phyloP scores from a whole-genome alignment of 768 basidiomycete species.

The Suillus subluteus region DNA sequence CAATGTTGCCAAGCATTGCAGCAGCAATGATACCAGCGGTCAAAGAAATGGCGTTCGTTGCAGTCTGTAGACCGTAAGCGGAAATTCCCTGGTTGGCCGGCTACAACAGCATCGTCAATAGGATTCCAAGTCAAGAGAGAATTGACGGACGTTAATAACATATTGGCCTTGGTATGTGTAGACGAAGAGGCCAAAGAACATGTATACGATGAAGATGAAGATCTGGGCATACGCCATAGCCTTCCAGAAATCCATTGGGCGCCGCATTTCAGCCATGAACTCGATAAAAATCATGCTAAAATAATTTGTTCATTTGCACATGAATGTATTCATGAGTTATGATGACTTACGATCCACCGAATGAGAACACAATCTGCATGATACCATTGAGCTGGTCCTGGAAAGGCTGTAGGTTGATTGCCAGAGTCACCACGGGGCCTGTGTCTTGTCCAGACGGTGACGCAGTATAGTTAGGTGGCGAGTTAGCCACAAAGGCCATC shows the following conservation, averaged over 20 bases:
- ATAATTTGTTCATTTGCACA: slow-evolving; percentile 37
- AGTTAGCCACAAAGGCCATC: slow-evolving; percentile 63
- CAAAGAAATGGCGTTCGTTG: slow-evolving; percentile 48
- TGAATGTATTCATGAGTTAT: neutral
- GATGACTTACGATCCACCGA: slow-evolving; percentile 46
- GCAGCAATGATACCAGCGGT: slow-evolving; percentile 61
- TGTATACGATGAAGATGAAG: slow-evolving; percentile 57
- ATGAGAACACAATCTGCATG: slow-evolving; percentile 68
- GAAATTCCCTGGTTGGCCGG: slow-evolving; percentile 39
- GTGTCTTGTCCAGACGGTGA: slow-evolving; percentile 28
- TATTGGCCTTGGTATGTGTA: slow-evolving; percentile 68
- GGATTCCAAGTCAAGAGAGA: neutral
- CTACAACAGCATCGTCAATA: slow-evolving; percentile 17
- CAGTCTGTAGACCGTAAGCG: slow-evolving; percentile 36
- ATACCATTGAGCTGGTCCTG: slow-evolving; percentile 57
- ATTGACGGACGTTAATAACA: slow-evolving; percentile 33
- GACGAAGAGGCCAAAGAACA: slow-evolving; percentile 59
- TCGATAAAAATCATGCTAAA: slow-evolving; percentile 30
- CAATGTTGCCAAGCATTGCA: slow-evolving; percentile 66
- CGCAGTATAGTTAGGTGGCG: slow-evolving; percentile 52
- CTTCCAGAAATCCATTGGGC: slow-evolving; percentile 73
- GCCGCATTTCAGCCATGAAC: slow-evolving; percentile 67
- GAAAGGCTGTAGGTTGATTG: slow-evolving; percentile 24
- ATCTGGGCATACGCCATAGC: slow-evolving; percentile 58
- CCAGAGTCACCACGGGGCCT: slow-evolving; percentile 21